A percentile compares a stretch with the other conserved stretches of the same genome.
phyloP scores from a whole-genome alignment of 2,329 filamentous ascomycete genomes.

The Exophiala xenobiotica region DNA sequence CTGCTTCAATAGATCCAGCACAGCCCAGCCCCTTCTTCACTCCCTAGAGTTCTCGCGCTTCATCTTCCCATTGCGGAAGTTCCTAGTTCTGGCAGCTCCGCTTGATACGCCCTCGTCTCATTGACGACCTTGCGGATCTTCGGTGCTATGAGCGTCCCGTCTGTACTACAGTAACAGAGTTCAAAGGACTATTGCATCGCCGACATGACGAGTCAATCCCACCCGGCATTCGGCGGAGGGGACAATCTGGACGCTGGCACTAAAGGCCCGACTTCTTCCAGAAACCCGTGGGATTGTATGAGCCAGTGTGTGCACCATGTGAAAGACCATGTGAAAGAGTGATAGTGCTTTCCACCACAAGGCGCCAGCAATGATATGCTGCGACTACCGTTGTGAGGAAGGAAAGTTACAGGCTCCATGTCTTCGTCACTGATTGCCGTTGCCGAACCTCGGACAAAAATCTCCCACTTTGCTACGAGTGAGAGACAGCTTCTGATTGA shows the following conservation, averaged over 20 bases:
- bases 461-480: constrained; percentile 7
- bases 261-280: constrained; percentile 11
- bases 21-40: no score
- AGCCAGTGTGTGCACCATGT: background rate
- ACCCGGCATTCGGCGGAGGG: background rate
- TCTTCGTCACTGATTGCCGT: no score
- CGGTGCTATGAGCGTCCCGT: background rate
- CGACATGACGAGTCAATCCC: background rate
- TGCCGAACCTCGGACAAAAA: background rate
- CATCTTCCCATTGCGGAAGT: no score
- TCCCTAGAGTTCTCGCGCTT: no score
- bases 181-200: background rate
- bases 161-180: background rate
- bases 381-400: constrained; percentile 8
- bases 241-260: constrained; percentile 9
- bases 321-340: background rate
- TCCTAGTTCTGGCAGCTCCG: no score
- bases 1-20: no score
- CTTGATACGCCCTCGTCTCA: no score
- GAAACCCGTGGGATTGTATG: background rate
- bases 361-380: constrained; percentile 7
- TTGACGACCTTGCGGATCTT: no score
- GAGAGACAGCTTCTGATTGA: background rate
- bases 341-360: constrained; percentile 1
- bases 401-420: no score